Evolutionary conservation across 495 filamentous ascomycete species (phyloP).

Genomic region (Trichocladium antarcticum): DNA sequence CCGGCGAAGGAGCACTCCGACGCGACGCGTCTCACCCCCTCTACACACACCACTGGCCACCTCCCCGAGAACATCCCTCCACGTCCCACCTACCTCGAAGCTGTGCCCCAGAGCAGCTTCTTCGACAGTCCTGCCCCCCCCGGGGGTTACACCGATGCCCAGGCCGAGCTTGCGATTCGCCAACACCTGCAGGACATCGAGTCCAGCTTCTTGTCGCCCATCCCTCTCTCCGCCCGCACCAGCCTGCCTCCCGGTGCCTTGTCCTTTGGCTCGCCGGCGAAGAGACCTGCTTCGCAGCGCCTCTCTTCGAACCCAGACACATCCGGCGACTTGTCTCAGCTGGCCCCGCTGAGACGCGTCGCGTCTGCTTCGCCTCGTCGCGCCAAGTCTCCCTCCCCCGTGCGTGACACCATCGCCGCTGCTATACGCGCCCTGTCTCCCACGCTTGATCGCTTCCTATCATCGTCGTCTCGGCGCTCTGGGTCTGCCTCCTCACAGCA

Average conservation of each 20-base stretch:
- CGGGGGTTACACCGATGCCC: conserved; percentile 27
- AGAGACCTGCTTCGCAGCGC: conserved; percentile 14
- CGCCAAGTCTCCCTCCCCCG: too few species aligned
- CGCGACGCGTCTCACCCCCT: conserved; percentile 13
- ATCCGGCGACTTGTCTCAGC: conserved; percentile 14
- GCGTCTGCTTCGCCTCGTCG: too few species aligned
- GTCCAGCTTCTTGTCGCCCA: conserved; percentile 63
- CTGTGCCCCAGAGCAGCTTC: conserved; percentile 30
- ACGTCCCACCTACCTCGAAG: neutral
- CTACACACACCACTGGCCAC: conserved; percentile 5
- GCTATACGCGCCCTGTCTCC: too few species aligned
- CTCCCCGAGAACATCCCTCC: conserved; percentile 16
- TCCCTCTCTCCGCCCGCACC: conserved; percentile 29
- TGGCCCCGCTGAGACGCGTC: conserved; percentile 14
- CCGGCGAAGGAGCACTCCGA: conserved; percentile 6
- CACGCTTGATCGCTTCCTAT: neutral
- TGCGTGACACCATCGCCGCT: too few species aligned
- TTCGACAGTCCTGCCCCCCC: conserved; percentile 32
- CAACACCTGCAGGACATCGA: conserved; percentile 73
- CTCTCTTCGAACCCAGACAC: conserved; percentile 9
- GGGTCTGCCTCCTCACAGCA: too few species aligned
- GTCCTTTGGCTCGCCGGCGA: conserved; percentile 44
- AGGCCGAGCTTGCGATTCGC: conserved; percentile 37
- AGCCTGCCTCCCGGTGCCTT: conserved; percentile 36
- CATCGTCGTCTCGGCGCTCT: too few species aligned